phyloP scores from a whole-genome alignment of 768 basidiomycete species.

The Pleurotus eryngii region DNA sequence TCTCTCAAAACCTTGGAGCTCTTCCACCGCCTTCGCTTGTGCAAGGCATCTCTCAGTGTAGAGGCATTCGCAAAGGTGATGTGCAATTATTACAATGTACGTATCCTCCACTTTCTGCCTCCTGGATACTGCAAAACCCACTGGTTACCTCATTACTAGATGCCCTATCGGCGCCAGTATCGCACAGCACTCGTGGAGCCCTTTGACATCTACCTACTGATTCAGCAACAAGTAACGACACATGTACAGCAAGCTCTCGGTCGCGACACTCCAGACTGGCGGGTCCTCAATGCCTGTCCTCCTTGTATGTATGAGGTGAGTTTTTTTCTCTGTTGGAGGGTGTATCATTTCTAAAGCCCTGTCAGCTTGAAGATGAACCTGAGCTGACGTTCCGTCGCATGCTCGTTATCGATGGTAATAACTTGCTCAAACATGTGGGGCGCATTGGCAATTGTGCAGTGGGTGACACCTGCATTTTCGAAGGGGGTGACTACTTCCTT shows the following conservation, averaged over 20 bases:
- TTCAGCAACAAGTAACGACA: constrained; percentile 9
- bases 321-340: constrained; percentile 5
- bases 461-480: constrained; percentile 2
- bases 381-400: not conserved
- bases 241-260: constrained; percentile 18
- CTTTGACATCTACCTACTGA: constrained; percentile 21
- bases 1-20: constrained; percentile 19
- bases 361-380: not conserved
- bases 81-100: constrained; percentile 23
- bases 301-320: constrained; percentile 21
- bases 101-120: not conserved
- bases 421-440: not conserved
- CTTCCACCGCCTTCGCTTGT: constrained; percentile 14
- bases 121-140: not conserved
- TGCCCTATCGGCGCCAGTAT: constrained; percentile 15
- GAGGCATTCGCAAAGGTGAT: constrained; percentile 25
- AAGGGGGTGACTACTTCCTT: constrained; percentile 2
- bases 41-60: constrained; percentile 22
- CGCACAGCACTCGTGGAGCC: constrained; percentile 20
- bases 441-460: constrained; percentile 8
- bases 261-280: constrained; percentile 20
- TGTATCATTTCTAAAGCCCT: not conserved
- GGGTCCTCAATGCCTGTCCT: constrained; percentile 22
- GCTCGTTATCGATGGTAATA: constrained; percentile 2
- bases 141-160: not conserved